Percentiles rank a stretch among this genome's conserved stretches.
These are phyloP conservation scores for Dittrichia graveolens DNA, from an alignment of 129 eudicot species.

Conservation along the genomic window DNA sequence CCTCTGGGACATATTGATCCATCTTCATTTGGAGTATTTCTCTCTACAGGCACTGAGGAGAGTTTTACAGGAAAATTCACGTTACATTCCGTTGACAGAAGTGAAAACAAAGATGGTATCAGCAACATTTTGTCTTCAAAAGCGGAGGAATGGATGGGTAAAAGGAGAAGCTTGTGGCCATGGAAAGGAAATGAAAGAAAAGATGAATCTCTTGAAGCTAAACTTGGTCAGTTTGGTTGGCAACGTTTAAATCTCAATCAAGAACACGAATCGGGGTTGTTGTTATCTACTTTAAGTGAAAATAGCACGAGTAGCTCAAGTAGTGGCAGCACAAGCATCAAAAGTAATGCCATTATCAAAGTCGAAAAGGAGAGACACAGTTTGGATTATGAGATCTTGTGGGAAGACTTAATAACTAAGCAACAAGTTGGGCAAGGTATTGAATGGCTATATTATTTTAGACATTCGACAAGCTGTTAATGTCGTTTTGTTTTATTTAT, in stretches of 20 bases:
- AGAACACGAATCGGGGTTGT: conserved; percentile 44
- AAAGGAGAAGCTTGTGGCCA: conserved; percentile 57
- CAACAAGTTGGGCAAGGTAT: conserved; percentile 95
- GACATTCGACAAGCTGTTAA: not conserved
- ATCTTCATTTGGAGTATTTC: conserved; percentile 50
- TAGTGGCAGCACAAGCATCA: conserved; percentile 56
- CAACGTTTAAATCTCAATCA: conserved; percentile 56
- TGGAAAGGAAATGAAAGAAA: conserved; percentile 61
- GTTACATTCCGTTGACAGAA: conserved; percentile 49
- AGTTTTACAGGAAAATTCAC: conserved; percentile 38
- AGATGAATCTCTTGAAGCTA: conserved; percentile 43
- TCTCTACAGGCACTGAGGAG: conserved; percentile 38
- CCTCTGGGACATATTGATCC: conserved; percentile 55
- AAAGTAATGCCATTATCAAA: conserved; percentile 48
- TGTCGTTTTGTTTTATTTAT: not conserved
- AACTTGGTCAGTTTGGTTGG: conserved; percentile 61
- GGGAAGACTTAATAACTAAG: conserved; percentile 80
- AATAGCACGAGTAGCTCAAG: conserved; percentile 66
- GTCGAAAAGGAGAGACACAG: conserved; percentile 52
- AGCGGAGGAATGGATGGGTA: conserved; percentile 72
- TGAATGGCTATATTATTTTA: not conserved
- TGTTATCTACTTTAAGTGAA: conserved; percentile 47
- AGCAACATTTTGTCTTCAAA: conserved; percentile 55
- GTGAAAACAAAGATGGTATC: conserved; percentile 55
- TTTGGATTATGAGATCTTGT: conserved; percentile 68